Evolutionary conservation across 768 basidiomycete species (phyloP).

Genomic region (Termitomyces bulborhizus): DNA sequence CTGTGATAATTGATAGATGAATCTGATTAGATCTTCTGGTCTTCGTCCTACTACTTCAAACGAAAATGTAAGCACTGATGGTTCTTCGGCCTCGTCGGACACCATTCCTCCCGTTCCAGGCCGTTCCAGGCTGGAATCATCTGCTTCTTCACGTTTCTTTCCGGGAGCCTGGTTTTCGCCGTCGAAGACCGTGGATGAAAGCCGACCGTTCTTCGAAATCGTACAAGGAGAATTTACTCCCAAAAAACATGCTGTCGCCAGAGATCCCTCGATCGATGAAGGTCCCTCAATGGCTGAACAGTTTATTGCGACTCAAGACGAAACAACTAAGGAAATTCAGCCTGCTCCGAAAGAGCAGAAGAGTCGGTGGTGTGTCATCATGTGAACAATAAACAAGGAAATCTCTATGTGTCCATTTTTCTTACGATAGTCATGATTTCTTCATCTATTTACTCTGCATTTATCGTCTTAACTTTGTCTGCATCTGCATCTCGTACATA

Average conservation of each 20-base stretch:
- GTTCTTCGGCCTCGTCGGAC: slow-evolving; percentile 5
- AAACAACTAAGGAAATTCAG: slow-evolving; percentile 11
- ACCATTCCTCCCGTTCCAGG: slow-evolving; percentile 14
- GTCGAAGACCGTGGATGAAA: slow-evolving; percentile 32
- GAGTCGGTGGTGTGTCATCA: slow-evolving; percentile 33
- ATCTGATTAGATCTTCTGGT: slow-evolving; percentile 6
- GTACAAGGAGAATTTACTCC: slow-evolving; percentile 43
- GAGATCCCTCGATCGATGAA: slow-evolving; percentile 17
- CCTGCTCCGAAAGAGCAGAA: slow-evolving; percentile 23
- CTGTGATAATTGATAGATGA: background rate
- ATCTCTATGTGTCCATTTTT: background rate
- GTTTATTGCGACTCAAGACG: slow-evolving; percentile 11
- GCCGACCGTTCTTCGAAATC: slow-evolving; percentile 41
- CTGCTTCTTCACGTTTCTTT: slow-evolving; percentile 51
- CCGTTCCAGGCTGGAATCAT: slow-evolving; percentile 44
- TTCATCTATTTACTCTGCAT: slow-evolving; percentile 6
- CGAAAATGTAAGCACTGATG: slow-evolving; percentile 6
- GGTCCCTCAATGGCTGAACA: slow-evolving; percentile 10
- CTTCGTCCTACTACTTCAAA: slow-evolving; percentile 14
- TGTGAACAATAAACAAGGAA: slow-evolving; percentile 20
- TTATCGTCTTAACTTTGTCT: slow-evolving; percentile 6
- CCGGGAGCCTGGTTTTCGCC: slow-evolving; percentile 48
- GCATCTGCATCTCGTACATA: slow-evolving; percentile 7
- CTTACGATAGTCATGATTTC: slow-evolving; percentile 12
- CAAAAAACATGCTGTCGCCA: slow-evolving; percentile 16